Percentiles rank a stretch among this genome's conserved stretches.
These are phyloP conservation scores for Morella rubra DNA, from an alignment of 306 rosid genomes.

Conservation along the genomic window DNA sequence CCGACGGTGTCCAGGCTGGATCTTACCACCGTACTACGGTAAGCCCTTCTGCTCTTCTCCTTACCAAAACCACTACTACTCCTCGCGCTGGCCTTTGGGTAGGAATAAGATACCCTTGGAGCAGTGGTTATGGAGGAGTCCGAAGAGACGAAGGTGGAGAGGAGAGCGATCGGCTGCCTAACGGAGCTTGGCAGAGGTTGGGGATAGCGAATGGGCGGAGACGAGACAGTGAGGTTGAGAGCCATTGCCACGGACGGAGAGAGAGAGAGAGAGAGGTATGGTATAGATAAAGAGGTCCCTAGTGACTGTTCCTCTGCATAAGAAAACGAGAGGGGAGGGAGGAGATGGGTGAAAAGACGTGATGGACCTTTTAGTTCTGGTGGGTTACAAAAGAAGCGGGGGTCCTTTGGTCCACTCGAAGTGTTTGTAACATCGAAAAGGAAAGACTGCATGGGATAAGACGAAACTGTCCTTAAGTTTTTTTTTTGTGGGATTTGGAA, in stretches of 20 bases:
- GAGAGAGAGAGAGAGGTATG: slow-evolving; percentile 5
- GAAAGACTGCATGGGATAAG: not conserved
- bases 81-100: slow-evolving; percentile 18
- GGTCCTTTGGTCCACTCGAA: slow-evolving; percentile 13
- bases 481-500: not conserved
- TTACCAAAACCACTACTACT: slow-evolving; percentile 1
- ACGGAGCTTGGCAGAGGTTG: slow-evolving; percentile 31
- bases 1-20: slow-evolving; percentile 72
- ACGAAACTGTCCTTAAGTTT: not conserved
- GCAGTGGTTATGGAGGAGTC: not conserved
- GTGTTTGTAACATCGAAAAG: not conserved
- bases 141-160: not conserved
- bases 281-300: no score
- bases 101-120: no score
- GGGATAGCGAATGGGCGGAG: slow-evolving; percentile 35
- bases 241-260: slow-evolving; percentile 48
- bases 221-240: slow-evolving; percentile 43
- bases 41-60: slow-evolving; percentile 23
- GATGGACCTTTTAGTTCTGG: slow-evolving; percentile 9
- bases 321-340: not conserved
- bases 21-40: slow-evolving; percentile 31
- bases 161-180: slow-evolving; percentile 32
- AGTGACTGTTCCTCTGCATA: not conserved
- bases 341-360: slow-evolving; percentile 15
- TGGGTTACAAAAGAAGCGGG: not conserved